phyloP scores from a whole-genome alignment of 2,329 filamentous ascomycete species.

The Aspergillus candidus region DNA sequence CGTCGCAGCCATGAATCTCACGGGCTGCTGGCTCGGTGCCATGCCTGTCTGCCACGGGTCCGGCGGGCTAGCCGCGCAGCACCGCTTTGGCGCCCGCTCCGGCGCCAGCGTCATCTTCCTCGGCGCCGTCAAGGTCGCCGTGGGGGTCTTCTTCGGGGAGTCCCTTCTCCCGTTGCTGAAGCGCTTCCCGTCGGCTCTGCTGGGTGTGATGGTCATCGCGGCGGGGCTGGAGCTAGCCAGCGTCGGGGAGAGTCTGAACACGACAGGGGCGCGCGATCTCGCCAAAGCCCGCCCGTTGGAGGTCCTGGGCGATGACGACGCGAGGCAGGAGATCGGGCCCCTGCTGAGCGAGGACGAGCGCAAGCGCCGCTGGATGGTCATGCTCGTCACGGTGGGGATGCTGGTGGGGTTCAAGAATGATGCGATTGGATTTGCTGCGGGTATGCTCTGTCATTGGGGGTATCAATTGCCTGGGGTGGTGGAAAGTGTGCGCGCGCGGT shows the following conservation, averaged over 20 bases:
- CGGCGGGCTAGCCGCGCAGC: conserved; percentile 83
- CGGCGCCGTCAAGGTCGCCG: conserved; percentile 65
- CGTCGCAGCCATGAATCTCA: conserved; percentile 75
- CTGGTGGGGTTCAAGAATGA: conserved; percentile 86
- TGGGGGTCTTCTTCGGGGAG: conserved; percentile 71
- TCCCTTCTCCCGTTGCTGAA: conserved; percentile 65
- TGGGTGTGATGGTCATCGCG: conserved; percentile 85
- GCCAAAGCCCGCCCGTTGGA: conserved; percentile 28
- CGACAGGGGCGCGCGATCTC: conserved; percentile 59
- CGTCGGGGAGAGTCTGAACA: conserved; percentile 77
- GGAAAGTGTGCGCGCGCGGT: conserved; percentile 20
- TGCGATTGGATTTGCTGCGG: conserved; percentile 76
- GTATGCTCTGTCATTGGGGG: conserved; percentile 70
- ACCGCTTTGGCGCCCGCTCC: conserved; percentile 83
- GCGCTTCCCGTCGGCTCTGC: conserved; percentile 66
- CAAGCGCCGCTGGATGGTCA: conserved; percentile 74
- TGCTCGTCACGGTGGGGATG: conserved; percentile 79
- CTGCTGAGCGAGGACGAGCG: conserved; percentile 60
- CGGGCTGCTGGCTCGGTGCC: conserved; percentile 83
- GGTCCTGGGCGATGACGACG: conserved; percentile 32
- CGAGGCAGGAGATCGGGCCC: conserved; percentile 18
- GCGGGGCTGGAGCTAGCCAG: conserved; percentile 82
- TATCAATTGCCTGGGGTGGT: conserved; percentile 44
- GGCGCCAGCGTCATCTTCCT: conserved; percentile 77
- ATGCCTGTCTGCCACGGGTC: conserved; percentile 96